Evolutionary conservation across 108 stramenopile genomes (phyloP).

Genomic region (Aurantiochytrium sp.): DNA sequence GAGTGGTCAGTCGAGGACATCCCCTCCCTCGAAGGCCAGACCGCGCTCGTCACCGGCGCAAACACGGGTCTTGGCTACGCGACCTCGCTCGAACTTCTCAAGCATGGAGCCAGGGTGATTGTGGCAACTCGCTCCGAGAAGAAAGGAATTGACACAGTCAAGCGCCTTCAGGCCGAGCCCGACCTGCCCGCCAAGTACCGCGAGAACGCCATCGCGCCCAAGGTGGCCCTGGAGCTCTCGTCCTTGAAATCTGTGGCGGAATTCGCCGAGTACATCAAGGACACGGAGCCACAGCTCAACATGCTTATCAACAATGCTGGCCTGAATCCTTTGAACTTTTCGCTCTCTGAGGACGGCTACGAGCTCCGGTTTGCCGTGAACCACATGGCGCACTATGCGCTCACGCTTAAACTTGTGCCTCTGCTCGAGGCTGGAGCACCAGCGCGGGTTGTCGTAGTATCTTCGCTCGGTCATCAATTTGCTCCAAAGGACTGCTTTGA

Average conservation of each 20-base stretch:
- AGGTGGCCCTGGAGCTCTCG: not conserved
- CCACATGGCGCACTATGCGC: not conserved
- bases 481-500: not conserved
- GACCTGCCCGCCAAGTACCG: not conserved
- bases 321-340: not conserved
- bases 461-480: not conserved
- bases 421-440: not conserved
- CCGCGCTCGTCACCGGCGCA: not conserved
- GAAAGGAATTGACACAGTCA: not conserved
- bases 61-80: conserved; percentile 5
- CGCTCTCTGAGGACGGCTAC: not conserved
- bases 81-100: not conserved
- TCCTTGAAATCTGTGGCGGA: not conserved
- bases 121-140: not conserved
- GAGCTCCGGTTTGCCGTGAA: not conserved
- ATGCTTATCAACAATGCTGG: not conserved
- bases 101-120: not conserved
- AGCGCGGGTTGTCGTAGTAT: not conserved
- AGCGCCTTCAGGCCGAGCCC: not conserved
- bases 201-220: not conserved
- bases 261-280: not conserved
- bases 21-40: not conserved
- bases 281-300: not conserved
- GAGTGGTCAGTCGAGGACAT: not conserved
- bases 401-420: not conserved